Evolutionary conservation across 805 yeast species (phyloP).

Genomic region (Metschnikowia amazonensis): DNA sequence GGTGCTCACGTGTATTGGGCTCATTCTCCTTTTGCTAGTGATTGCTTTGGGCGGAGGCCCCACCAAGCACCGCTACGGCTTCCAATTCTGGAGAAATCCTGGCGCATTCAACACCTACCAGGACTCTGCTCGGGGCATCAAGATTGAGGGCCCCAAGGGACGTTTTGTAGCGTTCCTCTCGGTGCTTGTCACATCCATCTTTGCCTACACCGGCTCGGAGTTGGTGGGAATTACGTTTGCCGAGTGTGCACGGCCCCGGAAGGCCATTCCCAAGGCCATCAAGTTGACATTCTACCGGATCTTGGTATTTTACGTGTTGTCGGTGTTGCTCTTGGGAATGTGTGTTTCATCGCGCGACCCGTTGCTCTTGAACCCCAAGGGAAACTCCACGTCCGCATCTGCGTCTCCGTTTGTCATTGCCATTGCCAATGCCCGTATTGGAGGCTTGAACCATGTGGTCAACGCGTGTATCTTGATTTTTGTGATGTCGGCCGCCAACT

Average conservation of each 20-base stretch:
- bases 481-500: conserved; percentile 23
- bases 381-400: conserved; percentile 12
- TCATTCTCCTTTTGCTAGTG: conserved; percentile 58
- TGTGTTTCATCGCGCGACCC: conserved; percentile 36
- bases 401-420: conserved; percentile 24
- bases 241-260: conserved; percentile 64
- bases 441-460: conserved; percentile 22
- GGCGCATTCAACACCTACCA: conserved; percentile 56
- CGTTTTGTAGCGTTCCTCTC: conserved; percentile 59
- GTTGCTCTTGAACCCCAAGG: conserved; percentile 16
- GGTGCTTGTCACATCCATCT: conserved; percentile 63
- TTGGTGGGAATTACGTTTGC: conserved; percentile 69
- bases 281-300: conserved; percentile 66
- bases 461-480: conserved; percentile 21
- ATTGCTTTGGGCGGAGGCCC: conserved; percentile 80
- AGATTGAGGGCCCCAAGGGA: conserved; percentile 45
- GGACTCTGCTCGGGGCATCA: conserved; percentile 36
- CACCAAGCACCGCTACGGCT: conserved; percentile 66
- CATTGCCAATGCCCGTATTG: conserved; percentile 20
- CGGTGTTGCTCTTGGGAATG: conserved; percentile 64
- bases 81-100: conserved; percentile 66
- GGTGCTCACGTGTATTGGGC: conserved; percentile 61
- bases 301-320: conserved; percentile 55
- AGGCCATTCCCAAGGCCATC: conserved; percentile 67
- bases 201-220: conserved; percentile 71